Base-by-base conservation (phyloP, 169 alveolate species). In the Plasmodium coatneyi region DNA sequence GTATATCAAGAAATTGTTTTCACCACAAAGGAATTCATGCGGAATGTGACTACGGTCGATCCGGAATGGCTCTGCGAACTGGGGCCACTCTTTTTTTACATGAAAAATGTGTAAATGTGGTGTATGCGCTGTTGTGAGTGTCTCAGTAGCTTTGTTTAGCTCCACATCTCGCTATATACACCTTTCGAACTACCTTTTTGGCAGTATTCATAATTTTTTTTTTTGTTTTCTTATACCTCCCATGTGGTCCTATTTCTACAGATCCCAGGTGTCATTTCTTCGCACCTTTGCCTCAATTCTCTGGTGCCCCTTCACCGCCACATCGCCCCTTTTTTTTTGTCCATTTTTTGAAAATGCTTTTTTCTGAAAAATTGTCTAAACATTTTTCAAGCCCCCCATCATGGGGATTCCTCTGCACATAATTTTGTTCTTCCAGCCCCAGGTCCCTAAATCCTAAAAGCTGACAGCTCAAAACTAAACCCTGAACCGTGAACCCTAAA, bases 1-100 rank as follows among this genome's bases (percentile, higher is more conserved):
- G 99, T 99, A 43, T 99, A 99, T 96, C 99, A 99, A 96, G 99
- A 99, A 95, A 98, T 99, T 70, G 98, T 99, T 41, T 98, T 99
- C 97, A 99, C 99, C 22, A 97, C 99, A 28, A 99, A 99, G 96
- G 99, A 99, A 95, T 99, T 99, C 97, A 99, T 99, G 99, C 92
- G 98, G 82, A 96, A 96, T 92, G 99, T 99, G 36, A 99, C 99
- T 3, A 99, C 99, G 25, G 99, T 99, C 19, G 99, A 99, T 49
- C 99, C 99, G 25, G 97, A 96, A 49, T 99, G 99, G 99, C 97
- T 99, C 12, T 97, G 98, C 70, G 98, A 98, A 83, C 80, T 96
- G 66, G 98, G 97, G 5, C 98, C 98, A 16, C 96, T 95, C 93
- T 97, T 97, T 84, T 98, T 96, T 87, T 95, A 95, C 60, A 95